Conservation (phyloP, 305 asterid species). For the Plantago lanceolata region DNA sequence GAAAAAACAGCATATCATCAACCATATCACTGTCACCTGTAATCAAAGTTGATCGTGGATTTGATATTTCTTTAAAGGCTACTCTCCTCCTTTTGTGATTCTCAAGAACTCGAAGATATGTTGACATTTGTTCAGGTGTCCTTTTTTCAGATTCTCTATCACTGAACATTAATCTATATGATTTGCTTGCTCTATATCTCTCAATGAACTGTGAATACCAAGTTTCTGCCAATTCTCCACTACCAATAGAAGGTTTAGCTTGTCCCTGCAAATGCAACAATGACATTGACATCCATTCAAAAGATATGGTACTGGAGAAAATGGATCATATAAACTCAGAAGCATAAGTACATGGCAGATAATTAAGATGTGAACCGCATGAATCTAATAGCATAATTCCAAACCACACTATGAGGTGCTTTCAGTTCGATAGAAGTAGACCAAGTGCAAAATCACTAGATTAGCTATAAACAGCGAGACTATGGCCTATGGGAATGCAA, state of each 20-base stretch:
- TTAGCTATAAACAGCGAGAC: not conserved
- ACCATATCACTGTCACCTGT: constrained; percentile 35
- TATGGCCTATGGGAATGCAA: not conserved
- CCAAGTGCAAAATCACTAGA: not conserved
- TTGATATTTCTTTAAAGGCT: constrained; percentile 54
- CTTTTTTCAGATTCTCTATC: constrained; percentile 83
- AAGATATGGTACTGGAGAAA: not conserved
- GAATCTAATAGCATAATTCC: not conserved
- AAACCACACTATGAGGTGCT: not conserved
- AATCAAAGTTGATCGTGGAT: constrained; percentile 35
- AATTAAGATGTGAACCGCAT: constrained; percentile 14
- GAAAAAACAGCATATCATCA: constrained; percentile 67
- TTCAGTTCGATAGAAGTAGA: not conserved
- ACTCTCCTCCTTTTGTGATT: constrained; percentile 79
- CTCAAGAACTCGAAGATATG: constrained; percentile 71
- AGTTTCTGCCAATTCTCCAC: constrained; percentile 79
- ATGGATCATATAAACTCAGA: constrained; percentile 8
- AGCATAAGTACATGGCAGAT: constrained; percentile 8
- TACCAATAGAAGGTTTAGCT: constrained; percentile 46
- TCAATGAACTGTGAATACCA: constrained; percentile 87
- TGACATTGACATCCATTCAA: constrained; percentile 7
- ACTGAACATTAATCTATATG: constrained; percentile 58
- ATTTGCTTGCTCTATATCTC: constrained; percentile 58
- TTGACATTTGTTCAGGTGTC: constrained; percentile 84
- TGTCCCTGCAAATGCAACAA: constrained; percentile 39